A percentile compares a stretch with the other conserved stretches of the same genome.
Evolutionary conservation across 176 grass and related monocot genomes (phyloP).

Genomic region (Eragrostis nindensis): DNA sequence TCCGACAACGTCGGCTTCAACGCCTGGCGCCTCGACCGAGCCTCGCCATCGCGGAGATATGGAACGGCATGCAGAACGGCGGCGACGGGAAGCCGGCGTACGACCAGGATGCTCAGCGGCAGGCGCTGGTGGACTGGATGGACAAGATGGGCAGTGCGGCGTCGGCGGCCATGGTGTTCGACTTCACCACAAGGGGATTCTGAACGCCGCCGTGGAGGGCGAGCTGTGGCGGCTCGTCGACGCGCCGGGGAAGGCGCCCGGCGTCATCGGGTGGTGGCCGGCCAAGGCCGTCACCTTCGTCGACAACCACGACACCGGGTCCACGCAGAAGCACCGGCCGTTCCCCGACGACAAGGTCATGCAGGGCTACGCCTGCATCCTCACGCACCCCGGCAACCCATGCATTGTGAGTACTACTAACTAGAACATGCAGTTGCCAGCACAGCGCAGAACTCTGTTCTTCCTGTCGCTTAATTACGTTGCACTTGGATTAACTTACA

Average conservation of each 20-base stretch:
- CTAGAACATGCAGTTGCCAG: too few relatives aligned
- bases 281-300: slow-evolving; percentile 85
- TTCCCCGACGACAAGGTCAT: slow-evolving; percentile 81
- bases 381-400: slow-evolving; percentile 79
- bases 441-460: too few relatives aligned
- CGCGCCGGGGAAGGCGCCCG: slow-evolving; percentile 54
- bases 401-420: too few relatives aligned
- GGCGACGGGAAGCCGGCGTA: too few relatives aligned
- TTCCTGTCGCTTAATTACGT: slow-evolving; percentile 58
- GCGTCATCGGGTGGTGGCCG: slow-evolving; percentile 61
- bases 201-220: slow-evolving; percentile 40
- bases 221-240: slow-evolving; percentile 55
- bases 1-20: too few relatives aligned
- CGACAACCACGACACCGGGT: slow-evolving; percentile 87
- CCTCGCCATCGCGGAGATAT: too few relatives aligned
- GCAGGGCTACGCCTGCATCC: slow-evolving; percentile 92
- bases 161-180: not conserved
- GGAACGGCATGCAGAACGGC: too few relatives aligned
- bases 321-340: slow-evolving; percentile 64
- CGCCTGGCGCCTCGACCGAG: too few relatives aligned
- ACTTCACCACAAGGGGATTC: slow-evolving; percentile 39
- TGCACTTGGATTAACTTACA: not conserved
- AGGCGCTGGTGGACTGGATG: slow-evolving; percentile 35
- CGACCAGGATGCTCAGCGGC: slow-evolving; percentile 16
- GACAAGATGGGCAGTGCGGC: not conserved